A percentile compares a stretch with the other conserved stretches of the same genome.
These are phyloP conservation scores for Syzygium aqueum DNA, from an alignment of 345 rosid genomes.

Conservation along the genomic window DNA sequence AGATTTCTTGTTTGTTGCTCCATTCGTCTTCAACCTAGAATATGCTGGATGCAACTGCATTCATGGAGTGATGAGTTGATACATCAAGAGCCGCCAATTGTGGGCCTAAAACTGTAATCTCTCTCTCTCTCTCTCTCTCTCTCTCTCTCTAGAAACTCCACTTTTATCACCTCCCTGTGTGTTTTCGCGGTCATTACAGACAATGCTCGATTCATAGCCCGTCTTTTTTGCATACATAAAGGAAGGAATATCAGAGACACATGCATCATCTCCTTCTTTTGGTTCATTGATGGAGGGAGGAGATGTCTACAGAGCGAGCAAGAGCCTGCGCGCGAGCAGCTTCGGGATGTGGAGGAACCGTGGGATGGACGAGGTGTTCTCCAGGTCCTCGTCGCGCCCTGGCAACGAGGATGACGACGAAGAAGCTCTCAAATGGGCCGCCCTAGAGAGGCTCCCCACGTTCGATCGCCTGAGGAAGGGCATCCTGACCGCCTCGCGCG, in stretches of 20 bases:
- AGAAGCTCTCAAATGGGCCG: conserved; percentile 54
- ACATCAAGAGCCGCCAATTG: no score
- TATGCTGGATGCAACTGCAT: no score
- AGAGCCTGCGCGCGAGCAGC: conserved; percentile 9
- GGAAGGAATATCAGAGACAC: background rate
- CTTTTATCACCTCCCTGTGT: no score
- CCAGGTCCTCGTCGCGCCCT: conserved; percentile 17
- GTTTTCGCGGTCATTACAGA: no score
- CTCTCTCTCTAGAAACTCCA: no score
- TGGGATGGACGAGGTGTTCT: conserved; percentile 10
- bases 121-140: no score
- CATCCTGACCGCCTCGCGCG: conserved; percentile 9
- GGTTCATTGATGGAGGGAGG: conserved; percentile 7
- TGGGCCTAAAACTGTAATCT: no score
- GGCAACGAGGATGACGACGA: conserved; percentile 41
- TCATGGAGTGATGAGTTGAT: no score
- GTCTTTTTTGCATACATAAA: background rate
- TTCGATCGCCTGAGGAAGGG: conserved; percentile 34
- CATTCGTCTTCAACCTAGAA: no score
- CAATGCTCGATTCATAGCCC: no score
- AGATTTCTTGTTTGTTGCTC: no score
- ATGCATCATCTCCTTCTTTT: background rate
- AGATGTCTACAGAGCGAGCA: conserved; percentile 5
- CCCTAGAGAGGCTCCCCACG: conserved; percentile 47
- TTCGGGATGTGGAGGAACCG: conserved; percentile 12